phyloP scores from a whole-genome alignment of 805 yeast genomes.

The Tanozyma kutaoensis region DNA sequence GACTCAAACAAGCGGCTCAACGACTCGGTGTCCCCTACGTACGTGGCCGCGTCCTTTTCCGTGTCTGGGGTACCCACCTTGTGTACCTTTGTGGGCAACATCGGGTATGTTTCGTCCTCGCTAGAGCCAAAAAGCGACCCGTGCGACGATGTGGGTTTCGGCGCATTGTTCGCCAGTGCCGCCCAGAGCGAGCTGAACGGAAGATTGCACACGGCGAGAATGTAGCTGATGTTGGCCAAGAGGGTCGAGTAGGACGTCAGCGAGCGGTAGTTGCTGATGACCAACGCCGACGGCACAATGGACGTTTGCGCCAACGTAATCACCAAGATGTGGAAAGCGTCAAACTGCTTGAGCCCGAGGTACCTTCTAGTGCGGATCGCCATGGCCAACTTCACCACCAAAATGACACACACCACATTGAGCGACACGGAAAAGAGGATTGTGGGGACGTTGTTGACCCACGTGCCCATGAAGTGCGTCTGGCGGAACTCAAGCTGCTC shows the following conservation, averaged over 20 bases:
- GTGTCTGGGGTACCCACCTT: too few species aligned
- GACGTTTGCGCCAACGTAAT: constrained; percentile 78
- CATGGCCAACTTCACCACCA: constrained; percentile 47
- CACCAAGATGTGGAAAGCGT: constrained; percentile 64
- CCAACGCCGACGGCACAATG: constrained; percentile 61
- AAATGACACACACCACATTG: constrained; percentile 43
- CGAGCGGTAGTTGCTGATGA: constrained; percentile 36
- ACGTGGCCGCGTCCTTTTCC: too few species aligned
- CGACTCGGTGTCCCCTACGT: too few species aligned
- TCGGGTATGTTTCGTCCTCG: too few species aligned
- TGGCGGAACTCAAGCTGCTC: not conserved
- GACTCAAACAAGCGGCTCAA: too few species aligned
- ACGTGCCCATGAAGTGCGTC: constrained; percentile 3
- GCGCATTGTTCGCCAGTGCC: constrained; percentile 40
- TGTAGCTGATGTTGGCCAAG: constrained; percentile 38
- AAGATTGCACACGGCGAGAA: constrained; percentile 56
- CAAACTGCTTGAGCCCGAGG: constrained; percentile 74
- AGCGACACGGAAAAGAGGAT: constrained; percentile 62
- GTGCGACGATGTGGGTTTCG: constrained; percentile 8
- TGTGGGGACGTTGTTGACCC: constrained; percentile 39
- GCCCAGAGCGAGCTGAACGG: constrained; percentile 92
- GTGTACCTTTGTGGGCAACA: too few species aligned
- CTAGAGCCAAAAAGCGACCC: constrained; percentile 5
- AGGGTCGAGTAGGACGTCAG: constrained; percentile 14
- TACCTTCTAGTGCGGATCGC: constrained; percentile 65